These are phyloP conservation scores for Lachnum nothofagi DNA, from an alignment of 2,329 filamentous ascomycete species.

Conservation along the genomic window DNA sequence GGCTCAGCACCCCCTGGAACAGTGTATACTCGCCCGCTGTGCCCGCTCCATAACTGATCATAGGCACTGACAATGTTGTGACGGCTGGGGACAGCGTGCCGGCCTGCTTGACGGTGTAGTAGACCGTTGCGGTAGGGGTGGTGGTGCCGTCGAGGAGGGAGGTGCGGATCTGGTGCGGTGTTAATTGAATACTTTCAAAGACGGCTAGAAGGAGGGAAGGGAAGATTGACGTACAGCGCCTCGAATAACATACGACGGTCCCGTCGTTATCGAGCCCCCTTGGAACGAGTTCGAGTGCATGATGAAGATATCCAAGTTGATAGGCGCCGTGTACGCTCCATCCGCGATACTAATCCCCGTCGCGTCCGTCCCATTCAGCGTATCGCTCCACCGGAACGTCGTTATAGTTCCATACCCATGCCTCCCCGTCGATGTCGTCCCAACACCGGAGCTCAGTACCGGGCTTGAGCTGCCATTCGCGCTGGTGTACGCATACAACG, in stretches of 20 bases:
- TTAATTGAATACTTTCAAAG: too few relatives aligned
- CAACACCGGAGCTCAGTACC: too few relatives aligned
- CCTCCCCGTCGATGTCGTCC: not conserved
- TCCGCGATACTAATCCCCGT: not conserved
- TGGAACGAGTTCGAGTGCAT: not conserved
- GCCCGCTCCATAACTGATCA: not conserved
- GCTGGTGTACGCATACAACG: too few relatives aligned
- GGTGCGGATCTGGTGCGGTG: not conserved
- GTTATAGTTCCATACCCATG: slow-evolving; percentile 1
- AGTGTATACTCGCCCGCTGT: not conserved
- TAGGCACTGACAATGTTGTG: not conserved
- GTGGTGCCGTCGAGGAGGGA: not conserved
- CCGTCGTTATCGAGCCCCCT: not conserved
- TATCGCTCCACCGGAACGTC: not conserved
- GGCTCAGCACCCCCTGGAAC: not conserved
- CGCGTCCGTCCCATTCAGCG: not conserved
- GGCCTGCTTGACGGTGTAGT: not conserved
- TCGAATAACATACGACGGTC: not conserved
- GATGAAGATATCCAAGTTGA: slow-evolving; percentile 1
- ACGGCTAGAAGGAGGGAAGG: not conserved
- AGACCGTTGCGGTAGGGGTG: not conserved
- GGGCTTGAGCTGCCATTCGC: too few relatives aligned
- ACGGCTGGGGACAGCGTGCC: not conserved
- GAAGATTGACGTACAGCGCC: not conserved
- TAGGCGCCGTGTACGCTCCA: not conserved